These are phyloP conservation scores for Colletotrichum chrysophilum DNA, from an alignment of 2,329 filamentous ascomycete genomes.

Conservation along the genomic window DNA sequence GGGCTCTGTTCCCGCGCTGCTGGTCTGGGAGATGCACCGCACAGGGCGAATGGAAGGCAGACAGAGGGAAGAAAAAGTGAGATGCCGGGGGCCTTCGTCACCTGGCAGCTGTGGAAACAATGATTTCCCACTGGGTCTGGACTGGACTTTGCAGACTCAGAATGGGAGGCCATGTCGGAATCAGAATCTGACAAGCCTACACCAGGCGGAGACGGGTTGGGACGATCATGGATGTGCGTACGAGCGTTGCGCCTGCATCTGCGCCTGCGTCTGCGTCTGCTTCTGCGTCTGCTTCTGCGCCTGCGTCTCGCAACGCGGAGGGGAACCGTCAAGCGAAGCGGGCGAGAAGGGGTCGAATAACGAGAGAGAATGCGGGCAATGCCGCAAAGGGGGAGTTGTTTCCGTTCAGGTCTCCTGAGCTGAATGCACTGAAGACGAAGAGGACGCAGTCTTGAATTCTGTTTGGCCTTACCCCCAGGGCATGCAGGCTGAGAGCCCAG, in stretches of 20 bases:
- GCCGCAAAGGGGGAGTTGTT: not conserved
- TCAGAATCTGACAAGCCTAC: not conserved
- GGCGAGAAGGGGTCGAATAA: not conserved
- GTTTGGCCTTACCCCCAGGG: not conserved
- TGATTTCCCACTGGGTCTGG: not conserved
- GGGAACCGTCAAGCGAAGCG: not conserved
- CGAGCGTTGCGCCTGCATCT: not conserved
- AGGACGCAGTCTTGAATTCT: not conserved
- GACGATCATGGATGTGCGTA: constrained; percentile 12
- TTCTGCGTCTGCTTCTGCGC: not conserved
- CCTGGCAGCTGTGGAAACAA: not conserved
- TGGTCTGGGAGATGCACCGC: not conserved
- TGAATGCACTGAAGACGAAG: not conserved
- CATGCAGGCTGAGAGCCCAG: not conserved
- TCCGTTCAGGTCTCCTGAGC: not conserved
- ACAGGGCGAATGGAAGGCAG: not conserved
- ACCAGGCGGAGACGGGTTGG: not conserved
- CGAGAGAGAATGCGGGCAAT: not conserved
- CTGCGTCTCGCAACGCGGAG: constrained; percentile 12
- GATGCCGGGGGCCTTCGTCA: not conserved
- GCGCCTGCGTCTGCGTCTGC: constrained; percentile 15
- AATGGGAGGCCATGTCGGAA: not conserved
- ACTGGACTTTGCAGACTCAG: not conserved
- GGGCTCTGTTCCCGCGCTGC: not conserved
- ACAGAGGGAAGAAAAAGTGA: not conserved